A percentile compares a stretch with the other conserved stretches of the same genome.
These are phyloP conservation scores for Poa pratensis DNA, from an alignment of 176 grass and related monocot genomes.

Conservation along the genomic window DNA sequence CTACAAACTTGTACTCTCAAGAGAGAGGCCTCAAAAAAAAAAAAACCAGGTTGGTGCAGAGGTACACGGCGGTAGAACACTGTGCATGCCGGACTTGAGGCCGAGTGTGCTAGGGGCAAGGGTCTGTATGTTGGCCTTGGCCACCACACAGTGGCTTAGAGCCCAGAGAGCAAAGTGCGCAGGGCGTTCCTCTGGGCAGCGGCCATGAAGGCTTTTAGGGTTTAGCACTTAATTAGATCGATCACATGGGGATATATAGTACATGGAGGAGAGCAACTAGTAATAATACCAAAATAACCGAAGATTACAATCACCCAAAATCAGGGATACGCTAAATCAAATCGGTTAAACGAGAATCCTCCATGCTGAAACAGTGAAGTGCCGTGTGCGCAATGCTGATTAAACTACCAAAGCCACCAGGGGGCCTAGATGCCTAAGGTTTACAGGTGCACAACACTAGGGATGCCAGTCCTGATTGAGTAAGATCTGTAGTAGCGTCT, in stretches of 20 bases:
- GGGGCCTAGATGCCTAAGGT: background rate
- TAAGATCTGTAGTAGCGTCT: background rate
- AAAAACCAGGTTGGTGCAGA: no score
- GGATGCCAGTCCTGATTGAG: background rate
- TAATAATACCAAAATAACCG: background rate
- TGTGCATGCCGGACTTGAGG: no score
- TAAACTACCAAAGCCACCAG: constrained; percentile 2
- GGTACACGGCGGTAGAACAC: no score
- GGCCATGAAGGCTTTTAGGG: background rate
- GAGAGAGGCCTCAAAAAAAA: no score
- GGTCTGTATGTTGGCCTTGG: no score
- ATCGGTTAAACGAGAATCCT: background rate
- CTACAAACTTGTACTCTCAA: no score
- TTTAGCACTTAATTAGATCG: background rate
- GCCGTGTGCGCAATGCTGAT: background rate
- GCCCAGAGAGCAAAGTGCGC: no score
- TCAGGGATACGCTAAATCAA: background rate
- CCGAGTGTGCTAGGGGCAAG: no score
- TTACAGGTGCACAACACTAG: background rate
- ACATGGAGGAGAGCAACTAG: background rate
- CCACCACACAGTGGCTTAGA: no score
- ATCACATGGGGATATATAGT: background rate
- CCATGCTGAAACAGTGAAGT: background rate
- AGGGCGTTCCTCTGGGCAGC: background rate
- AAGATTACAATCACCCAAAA: background rate